These are phyloP conservation scores for Beauveria caledonica DNA, from an alignment of 2,329 filamentous ascomycete genomes.

Conservation along the genomic window DNA sequence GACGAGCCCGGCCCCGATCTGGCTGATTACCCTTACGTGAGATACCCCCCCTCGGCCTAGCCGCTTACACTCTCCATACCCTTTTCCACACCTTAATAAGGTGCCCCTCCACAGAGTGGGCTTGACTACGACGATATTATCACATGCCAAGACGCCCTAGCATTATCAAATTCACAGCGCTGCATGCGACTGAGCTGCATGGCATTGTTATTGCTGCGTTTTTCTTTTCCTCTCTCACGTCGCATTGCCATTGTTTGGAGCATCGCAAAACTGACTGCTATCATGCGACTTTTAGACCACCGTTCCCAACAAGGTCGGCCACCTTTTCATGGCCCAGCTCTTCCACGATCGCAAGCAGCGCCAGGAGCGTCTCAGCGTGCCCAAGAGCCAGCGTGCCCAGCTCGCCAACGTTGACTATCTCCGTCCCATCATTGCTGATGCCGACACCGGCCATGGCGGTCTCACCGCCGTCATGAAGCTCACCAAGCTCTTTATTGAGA, in stretches of 20 bases:
- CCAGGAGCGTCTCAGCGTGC: slow-evolving; percentile 76
- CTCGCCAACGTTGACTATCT: slow-evolving; percentile 85
- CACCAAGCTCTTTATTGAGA: slow-evolving; percentile 94
- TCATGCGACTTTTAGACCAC: slow-evolving; percentile 57
- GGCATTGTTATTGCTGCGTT: neutral
- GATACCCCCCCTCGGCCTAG: slow-evolving; percentile 2
- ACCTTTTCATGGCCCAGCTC: slow-evolving; percentile 95
- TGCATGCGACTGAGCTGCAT: neutral
- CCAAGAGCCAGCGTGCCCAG: slow-evolving; percentile 63
- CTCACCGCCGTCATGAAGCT: slow-evolving; percentile 99
- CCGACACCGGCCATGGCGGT: slow-evolving; percentile 93
- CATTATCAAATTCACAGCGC: neutral
- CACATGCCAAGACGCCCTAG: slow-evolving; percentile 8
- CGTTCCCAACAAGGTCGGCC: slow-evolving; percentile 94
- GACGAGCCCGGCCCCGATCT: slow-evolving; percentile 97
- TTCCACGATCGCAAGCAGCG: slow-evolving; percentile 99
- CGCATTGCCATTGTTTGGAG: neutral
- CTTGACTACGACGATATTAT: slow-evolving; percentile 9
- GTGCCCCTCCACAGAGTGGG: slow-evolving; percentile 9
- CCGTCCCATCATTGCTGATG: slow-evolving; percentile 91
- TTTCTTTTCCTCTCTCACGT: neutral
- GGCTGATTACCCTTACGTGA: slow-evolving; percentile 89
- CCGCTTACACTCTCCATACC: slow-evolving; percentile 6
- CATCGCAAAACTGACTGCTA: neutral
- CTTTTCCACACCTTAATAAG: slow-evolving; percentile 8